Evolutionary conservation across 805 yeast genomes (phyloP), one percentile per base, ranked within the genome.

Genomic region (Ogataea glucozyma): DNA sequence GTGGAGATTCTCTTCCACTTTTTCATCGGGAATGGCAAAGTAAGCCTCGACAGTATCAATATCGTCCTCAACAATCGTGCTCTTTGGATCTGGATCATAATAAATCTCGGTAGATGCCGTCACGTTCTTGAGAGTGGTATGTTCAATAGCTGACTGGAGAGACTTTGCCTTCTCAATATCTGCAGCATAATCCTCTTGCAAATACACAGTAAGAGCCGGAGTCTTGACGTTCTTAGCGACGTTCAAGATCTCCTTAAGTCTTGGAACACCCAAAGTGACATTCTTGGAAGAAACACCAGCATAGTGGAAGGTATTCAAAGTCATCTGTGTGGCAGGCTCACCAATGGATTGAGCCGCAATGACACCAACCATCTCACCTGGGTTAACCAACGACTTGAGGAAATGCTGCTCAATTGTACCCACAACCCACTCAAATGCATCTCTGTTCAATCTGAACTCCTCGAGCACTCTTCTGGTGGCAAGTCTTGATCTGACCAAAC

Each of bases 281-380:
- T 89, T 89, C 83, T 88, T 89, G 3, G 96, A 87, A 24, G 96
- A 89, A 47, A 89, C 97, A 83, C 97, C 97, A 13, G 97, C 97
- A 73, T 88, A 89, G 73, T 89, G 97, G 90, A 89, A 90, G 56
- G 97, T 90, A 62, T 90, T 90, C 69, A 90, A 76, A 2, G 97
- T 90, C 97, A 90, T 90, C 68, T 90, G 97, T 23, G 97, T 90
- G 30, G 97, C 97, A 39, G 97, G 97, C 65, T 90, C 97, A 73
- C 97, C 97, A 69, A 90, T 90, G 26, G 96, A 88, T 72, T 90
- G 97, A 2, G 97, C 97, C 40, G 97, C 97, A 60, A 90, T 78
- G 40, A 90, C 95, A 73, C 97, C 97, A 45, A 90, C 97, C 97
- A 90, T 90, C 65, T 90, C 97, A 75, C 97, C 97, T 4, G 98